These are phyloP conservation scores for Excoecaria cochinchinensis DNA, from an alignment of 345 rosid species.

Conservation along the genomic window DNA sequence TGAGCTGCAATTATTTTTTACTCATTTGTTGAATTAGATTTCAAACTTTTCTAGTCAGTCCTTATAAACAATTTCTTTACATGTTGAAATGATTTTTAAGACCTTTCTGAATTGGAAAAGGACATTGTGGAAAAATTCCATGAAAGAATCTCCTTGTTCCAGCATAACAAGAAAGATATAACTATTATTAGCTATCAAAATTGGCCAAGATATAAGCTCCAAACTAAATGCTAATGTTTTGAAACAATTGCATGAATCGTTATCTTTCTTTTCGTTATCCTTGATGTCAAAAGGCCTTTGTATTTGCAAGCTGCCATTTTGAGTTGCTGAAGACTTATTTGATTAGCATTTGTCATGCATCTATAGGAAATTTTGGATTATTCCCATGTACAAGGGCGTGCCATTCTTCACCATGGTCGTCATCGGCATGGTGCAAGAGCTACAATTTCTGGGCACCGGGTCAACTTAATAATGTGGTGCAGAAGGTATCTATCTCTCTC, in stretches of 20 bases:
- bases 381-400: constrained; percentile 74
- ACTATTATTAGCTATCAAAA: neutral
- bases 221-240: neutral
- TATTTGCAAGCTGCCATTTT: neutral
- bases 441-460: constrained; percentile 65
- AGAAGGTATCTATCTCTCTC: constrained; percentile 58
- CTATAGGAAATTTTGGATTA: constrained; percentile 71
- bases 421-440: constrained; percentile 99
- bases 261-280: neutral
- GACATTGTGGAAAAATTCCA: neutral
- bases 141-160: neutral
- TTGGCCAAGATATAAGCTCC: neutral
- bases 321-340: neutral
- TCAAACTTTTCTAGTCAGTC: neutral
- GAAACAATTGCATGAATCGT: neutral
- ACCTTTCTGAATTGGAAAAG: constrained; percentile 2
- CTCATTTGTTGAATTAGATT: neutral
- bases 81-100: neutral
- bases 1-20: neutral
- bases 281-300: neutral
- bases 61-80: no score
- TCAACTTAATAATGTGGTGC: constrained; percentile 87
- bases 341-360: neutral
- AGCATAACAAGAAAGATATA: neutral
- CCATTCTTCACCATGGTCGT: constrained; percentile 82